A percentile compares a stretch with the other conserved stretches of the same genome.
phyloP scores from a whole-genome alignment of 495 filamentous ascomycete species.

The Chaetomium tenue region DNA sequence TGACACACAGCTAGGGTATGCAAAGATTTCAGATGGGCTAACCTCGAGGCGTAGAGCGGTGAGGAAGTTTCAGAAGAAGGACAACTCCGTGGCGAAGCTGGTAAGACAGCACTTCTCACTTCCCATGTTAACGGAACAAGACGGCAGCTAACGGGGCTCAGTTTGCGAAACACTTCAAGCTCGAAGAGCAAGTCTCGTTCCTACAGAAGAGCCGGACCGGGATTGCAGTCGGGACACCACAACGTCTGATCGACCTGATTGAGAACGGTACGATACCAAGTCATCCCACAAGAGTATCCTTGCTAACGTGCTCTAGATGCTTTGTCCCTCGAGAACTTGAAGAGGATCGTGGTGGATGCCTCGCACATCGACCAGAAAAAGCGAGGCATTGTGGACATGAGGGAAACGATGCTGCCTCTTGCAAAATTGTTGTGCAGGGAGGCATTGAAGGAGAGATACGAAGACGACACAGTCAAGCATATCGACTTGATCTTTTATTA shows the following conservation, averaged over 20 bases:
- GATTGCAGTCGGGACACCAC: conserved; percentile 86
- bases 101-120: conserved; percentile 32
- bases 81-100: conserved; percentile 76
- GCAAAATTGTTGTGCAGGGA: conserved; percentile 62
- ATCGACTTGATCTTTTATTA: conserved; percentile 61
- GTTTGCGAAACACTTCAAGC: conserved; percentile 97
- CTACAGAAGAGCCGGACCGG: conserved; percentile 68
- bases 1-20: background rate
- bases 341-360: conserved; percentile 81
- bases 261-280: conserved; percentile 59
- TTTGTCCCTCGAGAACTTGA: conserved; percentile 63
- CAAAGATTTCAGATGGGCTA: background rate
- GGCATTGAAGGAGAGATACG: conserved; percentile 70
- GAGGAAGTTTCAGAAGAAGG: conserved; percentile 73
- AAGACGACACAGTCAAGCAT: conserved; percentile 39
- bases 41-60: conserved; percentile 54
- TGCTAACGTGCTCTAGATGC: conserved; percentile 53
- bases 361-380: conserved; percentile 92
- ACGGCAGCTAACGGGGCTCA: conserved; percentile 21
- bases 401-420: conserved; percentile 77
- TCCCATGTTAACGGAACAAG: background rate
- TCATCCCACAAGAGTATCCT: background rate
- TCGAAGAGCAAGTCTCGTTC: conserved; percentile 79
- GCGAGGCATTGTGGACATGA: conserved; percentile 87
- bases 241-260: conserved; percentile 74